Evolutionary conservation across 257 asterid species (phyloP), one percentile per base, ranked within the genome.

Genomic region (Nicotiana knightiana): DNA sequence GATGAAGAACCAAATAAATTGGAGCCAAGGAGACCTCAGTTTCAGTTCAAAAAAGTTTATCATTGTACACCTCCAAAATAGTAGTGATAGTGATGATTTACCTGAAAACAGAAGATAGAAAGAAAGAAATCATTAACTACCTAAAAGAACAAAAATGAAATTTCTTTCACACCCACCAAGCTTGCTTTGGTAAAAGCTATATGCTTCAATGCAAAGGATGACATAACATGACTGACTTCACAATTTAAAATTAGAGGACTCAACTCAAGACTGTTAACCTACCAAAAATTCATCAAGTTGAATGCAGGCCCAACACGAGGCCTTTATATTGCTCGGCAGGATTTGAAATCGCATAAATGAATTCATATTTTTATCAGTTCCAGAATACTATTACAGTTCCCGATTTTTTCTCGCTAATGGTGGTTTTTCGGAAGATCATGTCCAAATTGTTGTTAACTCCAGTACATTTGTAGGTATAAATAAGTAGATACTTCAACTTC

Each of bases 1-100:
- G 93, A 77, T 83, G 93, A 89, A 89, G 90, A 93, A 89, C 94
- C 93, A 93, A 91, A 92, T 86, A 91, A 89, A 93, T 86, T 88
- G 87, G 89, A 89, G 83, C 93, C 88, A 91, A 87, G 90, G 93
- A 87, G 87, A 89, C 94, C 97, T 91, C 96, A 94, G 88, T 89
- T 91, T 88, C 90, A 89, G 85, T 86, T 88, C 46, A 39, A 39
- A 39, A 39, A 85, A 86, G 79, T 89, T 85, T 89, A 90, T 90
- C 95, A 87, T 88, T 90, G 89, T 91, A 94, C 73, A 67, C 89
- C 95, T 90, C 94, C 95, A 89, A 88, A 89, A 88, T 91, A 83
- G 91, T 87, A 87, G 89, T 85, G 86, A 84, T 88, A 86, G 82
- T 70, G 87, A 91, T 86, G 87, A 89, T 88, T 94, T 94, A 94